Evolutionary conservation across 345 rosid genomes (phyloP), one percentile per base, ranked within the genome.

Genomic region (Populus tremula): DNA sequence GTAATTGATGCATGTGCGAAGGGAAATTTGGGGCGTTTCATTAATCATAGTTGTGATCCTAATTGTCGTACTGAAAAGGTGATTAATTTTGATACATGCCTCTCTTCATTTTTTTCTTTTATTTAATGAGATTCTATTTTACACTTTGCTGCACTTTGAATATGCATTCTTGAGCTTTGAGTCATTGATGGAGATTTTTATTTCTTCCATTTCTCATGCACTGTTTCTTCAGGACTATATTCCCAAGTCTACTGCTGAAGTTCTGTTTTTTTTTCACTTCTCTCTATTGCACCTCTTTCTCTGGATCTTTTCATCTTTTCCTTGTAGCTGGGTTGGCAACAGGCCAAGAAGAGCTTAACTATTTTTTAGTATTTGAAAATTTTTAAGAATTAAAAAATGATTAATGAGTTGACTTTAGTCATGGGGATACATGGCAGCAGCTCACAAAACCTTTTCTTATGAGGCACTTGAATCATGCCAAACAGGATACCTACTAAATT

Each of bases 41-140:
- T 96, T 66, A 96, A 96, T 86, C 99, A 96, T 81, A 96, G 99
- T 75, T 96, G 99, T 85, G 95, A 96, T 83, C 99, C 99, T 70
- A 96, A 96, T 86, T 93, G 99, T 82, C 98, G 94, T 59, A 96
- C 99, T 31, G 98, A 96, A 87, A 96, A 96, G 98, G 99, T 93
- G 82, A 85, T 59, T 80, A 10, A 23, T 36, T 75, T 35, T 6
- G 27, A 25, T 63, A 29, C 0, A 8, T 31, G 50, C 47, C 35
- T 31, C 45, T 16, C 39, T 74, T 18, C 20, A 38, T 69, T 62
- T 61, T 21, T 54, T 7, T 20, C 33, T 5, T 17, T 54, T 20
- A 54, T 54, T 21, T 54, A 54, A 23, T 74, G 39, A 62, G 70
- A 39, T 61, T 62, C 29, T 63, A 18, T 25, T 21, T 29, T 71